Percentiles rank a stretch among this genome's conserved stretches.
Evolutionary conservation across 306 rosid species (phyloP).

Genomic region (Rosa chinensis): DNA sequence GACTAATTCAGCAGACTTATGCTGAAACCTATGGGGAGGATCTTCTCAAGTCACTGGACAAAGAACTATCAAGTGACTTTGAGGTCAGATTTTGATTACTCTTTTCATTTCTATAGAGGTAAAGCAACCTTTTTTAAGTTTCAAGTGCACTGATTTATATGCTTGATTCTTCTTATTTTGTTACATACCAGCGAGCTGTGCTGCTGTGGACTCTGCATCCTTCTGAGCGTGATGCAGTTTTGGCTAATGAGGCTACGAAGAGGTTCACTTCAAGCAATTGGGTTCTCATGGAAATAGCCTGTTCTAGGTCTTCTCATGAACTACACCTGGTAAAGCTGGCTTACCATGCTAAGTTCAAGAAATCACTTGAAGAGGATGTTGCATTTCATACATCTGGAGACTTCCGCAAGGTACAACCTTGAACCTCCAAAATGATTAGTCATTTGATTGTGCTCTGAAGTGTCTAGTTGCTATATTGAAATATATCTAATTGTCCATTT

Average conservation of each 20-base stretch:
- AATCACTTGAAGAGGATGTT: constrained; percentile 60
- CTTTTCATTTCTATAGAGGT: background rate
- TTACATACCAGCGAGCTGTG: constrained; percentile 36
- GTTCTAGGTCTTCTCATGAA: constrained; percentile 42
- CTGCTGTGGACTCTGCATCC: constrained; percentile 53
- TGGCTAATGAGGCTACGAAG: constrained; percentile 52
- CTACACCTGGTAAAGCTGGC: constrained; percentile 46
- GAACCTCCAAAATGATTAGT: background rate
- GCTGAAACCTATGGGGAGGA: constrained; percentile 47
- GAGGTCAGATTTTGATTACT: constrained; percentile 39
- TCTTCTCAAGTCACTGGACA: constrained; percentile 50
- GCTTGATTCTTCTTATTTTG: constrained; percentile 9
- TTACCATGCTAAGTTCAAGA: constrained; percentile 52
- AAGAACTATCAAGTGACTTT: constrained; percentile 57
- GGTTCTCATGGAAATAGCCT: constrained; percentile 52
- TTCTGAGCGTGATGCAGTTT: constrained; percentile 53
- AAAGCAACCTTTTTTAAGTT: background rate
- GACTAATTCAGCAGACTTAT: constrained; percentile 39
- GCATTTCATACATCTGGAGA: constrained; percentile 60
- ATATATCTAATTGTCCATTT: background rate
- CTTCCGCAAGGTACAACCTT: constrained; percentile 48
- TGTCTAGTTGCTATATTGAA: background rate
- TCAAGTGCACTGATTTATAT: background rate
- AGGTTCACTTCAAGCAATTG: constrained; percentile 38
- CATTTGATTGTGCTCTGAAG: background rate